Percentiles rank a stretch among this genome's conserved stretches.
Evolutionary conservation across 1,284 basidiomycete species (phyloP).

Genomic region (Agroathelia rolfsii): DNA sequence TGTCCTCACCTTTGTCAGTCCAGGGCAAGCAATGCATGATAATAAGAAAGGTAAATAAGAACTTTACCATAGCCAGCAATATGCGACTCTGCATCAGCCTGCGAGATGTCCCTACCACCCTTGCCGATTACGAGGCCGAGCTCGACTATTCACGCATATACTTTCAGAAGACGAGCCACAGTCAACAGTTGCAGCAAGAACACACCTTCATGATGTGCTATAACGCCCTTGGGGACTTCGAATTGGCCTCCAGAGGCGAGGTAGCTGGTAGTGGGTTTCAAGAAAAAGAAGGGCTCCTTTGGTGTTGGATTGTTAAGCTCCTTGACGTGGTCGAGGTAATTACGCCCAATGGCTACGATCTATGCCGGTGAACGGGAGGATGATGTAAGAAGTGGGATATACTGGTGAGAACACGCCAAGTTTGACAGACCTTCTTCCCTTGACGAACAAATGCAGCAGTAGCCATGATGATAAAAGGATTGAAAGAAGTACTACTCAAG

Average conservation of each 20-base stretch:
- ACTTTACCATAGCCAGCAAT: constrained; percentile 92
- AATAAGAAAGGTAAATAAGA: no score
- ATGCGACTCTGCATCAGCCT: constrained; percentile 62
- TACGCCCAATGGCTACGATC: constrained; percentile 87
- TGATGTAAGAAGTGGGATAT: no score
- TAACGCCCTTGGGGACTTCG: constrained; percentile 80
- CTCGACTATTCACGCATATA: constrained; percentile 79
- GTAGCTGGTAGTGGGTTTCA: constrained; percentile 93
- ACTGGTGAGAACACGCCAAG: no score
- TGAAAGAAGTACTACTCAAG: no score
- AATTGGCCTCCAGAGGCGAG: constrained; percentile 67
- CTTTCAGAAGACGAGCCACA: not conserved
- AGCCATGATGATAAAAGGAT: no score
- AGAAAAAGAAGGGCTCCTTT: constrained; percentile 96
- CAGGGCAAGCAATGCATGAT: no score
- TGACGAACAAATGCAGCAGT: constrained; percentile 35
- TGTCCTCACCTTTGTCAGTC: no score
- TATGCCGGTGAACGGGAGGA: constrained; percentile 21
- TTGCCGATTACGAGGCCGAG: constrained; percentile 94
- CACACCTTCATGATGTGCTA: constrained; percentile 87
- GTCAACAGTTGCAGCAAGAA: not conserved
- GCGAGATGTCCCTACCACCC: constrained; percentile 71
- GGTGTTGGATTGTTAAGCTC: constrained; percentile 88
- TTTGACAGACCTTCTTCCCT: constrained; percentile 33
- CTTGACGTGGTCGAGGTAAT: constrained; percentile 81